Conservation (phyloP, 1,139 yeast genomes). For the Pichia inconspicua region DNA sequence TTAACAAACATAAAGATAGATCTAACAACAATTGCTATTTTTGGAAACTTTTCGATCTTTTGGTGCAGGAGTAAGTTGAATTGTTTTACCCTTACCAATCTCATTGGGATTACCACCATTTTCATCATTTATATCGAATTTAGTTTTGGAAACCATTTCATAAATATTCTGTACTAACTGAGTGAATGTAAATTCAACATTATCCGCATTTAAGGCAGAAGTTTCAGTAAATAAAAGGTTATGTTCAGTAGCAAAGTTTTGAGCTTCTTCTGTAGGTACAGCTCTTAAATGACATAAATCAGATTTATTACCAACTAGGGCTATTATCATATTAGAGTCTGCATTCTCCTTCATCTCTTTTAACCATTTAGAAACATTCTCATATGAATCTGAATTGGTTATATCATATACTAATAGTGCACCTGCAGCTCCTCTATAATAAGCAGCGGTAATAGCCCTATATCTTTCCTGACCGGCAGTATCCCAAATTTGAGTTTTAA, state of each 20-base stretch:
- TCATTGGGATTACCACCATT: constrained; percentile 37
- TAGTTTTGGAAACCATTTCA: constrained; percentile 84
- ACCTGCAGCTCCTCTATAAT: constrained; percentile 97
- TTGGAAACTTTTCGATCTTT: constrained; percentile 63
- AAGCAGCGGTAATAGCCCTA: constrained; percentile 95
- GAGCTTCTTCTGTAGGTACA: constrained; percentile 96
- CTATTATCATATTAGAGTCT: constrained; percentile 93
- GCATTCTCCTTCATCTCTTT: constrained; percentile 95
- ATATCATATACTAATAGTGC: constrained; percentile 94
- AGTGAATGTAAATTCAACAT: constrained; percentile 91
- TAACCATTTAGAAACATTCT: constrained; percentile 90
- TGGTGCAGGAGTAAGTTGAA: constrained; percentile 89
- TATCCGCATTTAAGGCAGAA: constrained; percentile 90
- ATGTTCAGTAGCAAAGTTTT: constrained; percentile 90
- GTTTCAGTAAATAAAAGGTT: constrained; percentile 91
- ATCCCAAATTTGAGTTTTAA: constrained; percentile 98
- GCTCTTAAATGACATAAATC: constrained; percentile 95
- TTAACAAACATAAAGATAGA: background rate
- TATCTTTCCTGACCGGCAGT: constrained; percentile 99
- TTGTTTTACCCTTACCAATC: constrained; percentile 61
- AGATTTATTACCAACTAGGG: constrained; percentile 92
- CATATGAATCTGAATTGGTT: constrained; percentile 87
- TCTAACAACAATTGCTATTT: constrained; percentile 59
- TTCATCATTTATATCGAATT: constrained; percentile 64
- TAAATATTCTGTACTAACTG: constrained; percentile 87